Conservation (phyloP, 805 yeast species). For the Tetrapisispora taiwanensis region DNA sequence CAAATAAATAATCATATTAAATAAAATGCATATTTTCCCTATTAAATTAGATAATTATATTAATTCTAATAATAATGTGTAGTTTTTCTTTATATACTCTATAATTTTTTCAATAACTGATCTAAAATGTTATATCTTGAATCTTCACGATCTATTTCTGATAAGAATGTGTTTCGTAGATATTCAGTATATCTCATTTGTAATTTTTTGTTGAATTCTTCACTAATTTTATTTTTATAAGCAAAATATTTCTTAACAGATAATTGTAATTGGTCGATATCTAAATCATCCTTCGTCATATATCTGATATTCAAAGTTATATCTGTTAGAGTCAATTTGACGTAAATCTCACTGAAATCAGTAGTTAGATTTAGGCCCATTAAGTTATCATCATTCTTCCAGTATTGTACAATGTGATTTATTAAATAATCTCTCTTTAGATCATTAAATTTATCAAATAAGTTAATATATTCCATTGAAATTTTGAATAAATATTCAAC, state of each 20-base stretch:
- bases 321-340: conserved; percentile 39
- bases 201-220: conserved; percentile 28
- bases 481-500: conserved; percentile 32
- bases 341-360: conserved; percentile 28
- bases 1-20: background rate
- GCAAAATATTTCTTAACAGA: conserved; percentile 65
- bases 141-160: conserved; percentile 20
- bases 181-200: conserved; percentile 27
- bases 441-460: conserved; percentile 62
- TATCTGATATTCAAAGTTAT: conserved; percentile 60
- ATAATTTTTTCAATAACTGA: conserved; percentile 26
- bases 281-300: conserved; percentile 29
- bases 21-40: background rate
- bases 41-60: background rate
- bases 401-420: conserved; percentile 49
- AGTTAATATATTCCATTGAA: conserved; percentile 37
- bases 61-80: background rate
- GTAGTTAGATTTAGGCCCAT: conserved; percentile 24
- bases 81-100: conserved; percentile 2
- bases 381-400: conserved; percentile 32
- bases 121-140: conserved; percentile 24
- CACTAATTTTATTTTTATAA: conserved; percentile 38
- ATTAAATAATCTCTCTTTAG: conserved; percentile 61
- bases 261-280: conserved; percentile 50
- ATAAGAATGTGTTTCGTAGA: conserved; percentile 28